A percentile compares a stretch with the other conserved stretches of the same genome.
phyloP scores from a whole-genome alignment of 192 early-diverging fungal species.

The Coemansia sp. region DNA sequence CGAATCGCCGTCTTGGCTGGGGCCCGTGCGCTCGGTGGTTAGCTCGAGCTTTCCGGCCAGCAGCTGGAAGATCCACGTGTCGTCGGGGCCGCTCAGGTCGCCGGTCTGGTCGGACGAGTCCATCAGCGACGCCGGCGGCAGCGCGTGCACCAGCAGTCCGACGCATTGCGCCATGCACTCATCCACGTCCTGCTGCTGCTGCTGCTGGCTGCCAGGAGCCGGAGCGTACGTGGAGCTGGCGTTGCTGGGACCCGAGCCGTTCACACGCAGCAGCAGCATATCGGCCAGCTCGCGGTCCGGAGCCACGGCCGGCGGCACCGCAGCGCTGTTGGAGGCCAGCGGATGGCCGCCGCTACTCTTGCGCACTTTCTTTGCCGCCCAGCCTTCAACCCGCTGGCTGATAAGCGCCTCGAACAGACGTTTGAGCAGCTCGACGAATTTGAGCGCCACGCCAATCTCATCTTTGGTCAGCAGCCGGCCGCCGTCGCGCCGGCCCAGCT shows the following conservation, averaged over 20 bases:
- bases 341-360: conserved; percentile 35
- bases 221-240: neutral
- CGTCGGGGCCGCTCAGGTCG: conserved; percentile 4
- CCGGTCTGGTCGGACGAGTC: conserved; percentile 5
- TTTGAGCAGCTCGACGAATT: conserved; percentile 53
- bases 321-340: conserved; percentile 13
- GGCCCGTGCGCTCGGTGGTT: neutral
- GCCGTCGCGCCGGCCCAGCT: conserved; percentile 34
- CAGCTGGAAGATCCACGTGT: conserved; percentile 39
- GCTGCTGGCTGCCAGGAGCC: neutral
- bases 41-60: conserved; percentile 31
- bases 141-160: conserved; percentile 57
- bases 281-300: conserved; percentile 58
- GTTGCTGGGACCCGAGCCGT: conserved; percentile 4
- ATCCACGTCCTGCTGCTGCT: conserved; percentile 68
- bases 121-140: conserved; percentile 36
- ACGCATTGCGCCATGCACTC: conserved; percentile 73
- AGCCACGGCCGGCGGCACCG: conserved; percentile 40
- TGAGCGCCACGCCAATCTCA: conserved; percentile 24
- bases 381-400: conserved; percentile 17
- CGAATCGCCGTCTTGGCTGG: neutral
- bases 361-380: conserved; percentile 24
- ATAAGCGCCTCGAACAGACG: conserved; percentile 53
- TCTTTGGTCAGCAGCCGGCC: conserved; percentile 9
- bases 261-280: conserved; percentile 55